Evolutionary conservation across 2,329 filamentous ascomycete species (phyloP).

Genomic region (Fusarium continuum): DNA sequence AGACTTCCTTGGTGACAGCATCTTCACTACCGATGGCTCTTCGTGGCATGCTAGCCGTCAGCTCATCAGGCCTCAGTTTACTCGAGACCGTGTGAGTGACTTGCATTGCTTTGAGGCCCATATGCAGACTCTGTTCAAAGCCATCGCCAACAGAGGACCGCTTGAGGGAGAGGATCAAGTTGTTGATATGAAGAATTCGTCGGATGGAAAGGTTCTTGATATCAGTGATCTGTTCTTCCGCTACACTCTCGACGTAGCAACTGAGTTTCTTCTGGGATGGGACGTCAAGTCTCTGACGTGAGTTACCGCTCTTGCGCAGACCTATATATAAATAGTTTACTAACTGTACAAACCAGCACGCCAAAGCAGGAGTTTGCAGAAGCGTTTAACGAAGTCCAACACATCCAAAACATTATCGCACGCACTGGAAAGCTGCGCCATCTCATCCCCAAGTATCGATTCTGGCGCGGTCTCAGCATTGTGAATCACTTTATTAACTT

Average conservation of each 20-base stretch:
- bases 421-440: constrained; percentile 70
- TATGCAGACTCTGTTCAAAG: constrained; percentile 74
- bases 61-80: constrained; percentile 86
- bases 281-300: constrained; percentile 72
- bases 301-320: constrained; percentile 8
- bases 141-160: constrained; percentile 68
- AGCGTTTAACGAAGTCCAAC: constrained; percentile 82
- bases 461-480: constrained; percentile 69
- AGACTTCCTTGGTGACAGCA: constrained; percentile 77
- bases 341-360: constrained; percentile 50
- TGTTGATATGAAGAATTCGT: constrained; percentile 69
- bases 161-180: constrained; percentile 68
- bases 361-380: constrained; percentile 76
- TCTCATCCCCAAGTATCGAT: constrained; percentile 71
- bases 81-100: constrained; percentile 84
- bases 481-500: constrained; percentile 80
- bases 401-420: constrained; percentile 73
- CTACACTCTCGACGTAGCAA: constrained; percentile 85
- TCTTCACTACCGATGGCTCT: constrained; percentile 82
- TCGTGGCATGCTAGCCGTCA: constrained; percentile 84
- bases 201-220: constrained; percentile 72
- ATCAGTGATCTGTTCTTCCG: constrained; percentile 82
- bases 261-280: constrained; percentile 84
- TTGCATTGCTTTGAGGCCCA: constrained; percentile 84
- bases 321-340: background rate